Conservation (phyloP, 257 asterid species). For the Thymus mandschuricus region DNA sequence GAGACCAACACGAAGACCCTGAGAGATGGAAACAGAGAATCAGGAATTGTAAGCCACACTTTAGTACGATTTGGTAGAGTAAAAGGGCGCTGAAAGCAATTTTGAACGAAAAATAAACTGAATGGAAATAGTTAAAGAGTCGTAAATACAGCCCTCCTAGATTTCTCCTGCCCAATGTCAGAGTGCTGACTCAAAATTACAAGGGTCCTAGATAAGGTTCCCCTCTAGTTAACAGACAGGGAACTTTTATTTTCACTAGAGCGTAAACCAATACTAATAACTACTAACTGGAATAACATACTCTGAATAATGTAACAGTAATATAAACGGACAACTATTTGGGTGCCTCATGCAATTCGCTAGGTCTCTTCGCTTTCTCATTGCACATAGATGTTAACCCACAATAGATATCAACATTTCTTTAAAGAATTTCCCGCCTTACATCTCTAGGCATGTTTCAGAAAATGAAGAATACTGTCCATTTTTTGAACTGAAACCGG, state of each 20-base stretch:
- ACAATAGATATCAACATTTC: background rate
- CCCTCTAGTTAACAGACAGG: background rate
- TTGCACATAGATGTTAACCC: background rate
- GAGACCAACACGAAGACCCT: conserved; percentile 89
- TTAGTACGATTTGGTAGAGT: background rate
- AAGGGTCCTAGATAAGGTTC: background rate
- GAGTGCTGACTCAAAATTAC: background rate
- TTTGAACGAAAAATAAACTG: background rate
- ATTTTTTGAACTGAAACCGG: background rate
- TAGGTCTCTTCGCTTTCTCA: background rate
- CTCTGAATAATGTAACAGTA: background rate
- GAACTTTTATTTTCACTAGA: background rate
- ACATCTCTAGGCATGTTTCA: conserved; percentile 1
- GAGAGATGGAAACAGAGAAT: conserved; percentile 37
- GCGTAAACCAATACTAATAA: background rate
- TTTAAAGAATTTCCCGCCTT: background rate
- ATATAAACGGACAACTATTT: background rate
- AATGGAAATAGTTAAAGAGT: background rate
- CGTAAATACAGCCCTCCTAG: background rate
- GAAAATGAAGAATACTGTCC: background rate
- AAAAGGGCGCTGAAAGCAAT: background rate
- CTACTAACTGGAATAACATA: background rate
- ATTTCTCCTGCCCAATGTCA: background rate
- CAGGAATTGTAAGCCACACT: background rate
- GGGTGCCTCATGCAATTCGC: background rate